These are phyloP conservation scores for Actinidia arguta DNA, from an alignment of 179 eudicot species.

Conservation along the genomic window DNA sequence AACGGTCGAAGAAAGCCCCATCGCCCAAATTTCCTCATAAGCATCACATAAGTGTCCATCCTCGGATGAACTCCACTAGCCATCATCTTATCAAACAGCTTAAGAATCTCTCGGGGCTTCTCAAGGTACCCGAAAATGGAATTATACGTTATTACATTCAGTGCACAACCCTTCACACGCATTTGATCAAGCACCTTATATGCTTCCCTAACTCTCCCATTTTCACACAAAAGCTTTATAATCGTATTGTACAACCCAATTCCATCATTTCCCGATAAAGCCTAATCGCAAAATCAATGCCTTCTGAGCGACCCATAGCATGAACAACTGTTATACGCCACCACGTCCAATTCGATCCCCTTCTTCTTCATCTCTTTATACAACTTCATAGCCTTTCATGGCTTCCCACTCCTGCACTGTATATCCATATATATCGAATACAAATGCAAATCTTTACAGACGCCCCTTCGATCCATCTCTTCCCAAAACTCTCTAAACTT, in stretches of 20 bases:
- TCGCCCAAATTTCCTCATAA: constrained; percentile 89
- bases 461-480: constrained; percentile 73
- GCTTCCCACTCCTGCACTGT: constrained; percentile 78
- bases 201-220: constrained; percentile 66
- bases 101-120: constrained; percentile 78
- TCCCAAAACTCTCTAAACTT: constrained; percentile 91
- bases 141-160: constrained; percentile 76
- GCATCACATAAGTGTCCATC: constrained; percentile 93
- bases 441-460: constrained; percentile 71
- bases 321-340: constrained; percentile 80
- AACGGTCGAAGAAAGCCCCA: constrained; percentile 97
- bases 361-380: constrained; percentile 88
- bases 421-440: constrained; percentile 94
- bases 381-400: constrained; percentile 86
- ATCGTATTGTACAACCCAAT: too few species aligned
- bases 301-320: constrained; percentile 76
- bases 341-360: constrained; percentile 75
- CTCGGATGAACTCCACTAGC: constrained; percentile 70
- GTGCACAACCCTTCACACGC: constrained; percentile 65
- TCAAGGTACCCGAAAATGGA: constrained; percentile 74
- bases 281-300: constrained; percentile 79
- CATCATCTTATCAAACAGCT: constrained; percentile 79
- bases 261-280: constrained; percentile 80
- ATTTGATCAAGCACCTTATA: constrained; percentile 55
- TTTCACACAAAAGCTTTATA: constrained; percentile 82